Conservation (phyloP, 768 basidiomycete species). For the Xanthoconium stramineum region DNA sequence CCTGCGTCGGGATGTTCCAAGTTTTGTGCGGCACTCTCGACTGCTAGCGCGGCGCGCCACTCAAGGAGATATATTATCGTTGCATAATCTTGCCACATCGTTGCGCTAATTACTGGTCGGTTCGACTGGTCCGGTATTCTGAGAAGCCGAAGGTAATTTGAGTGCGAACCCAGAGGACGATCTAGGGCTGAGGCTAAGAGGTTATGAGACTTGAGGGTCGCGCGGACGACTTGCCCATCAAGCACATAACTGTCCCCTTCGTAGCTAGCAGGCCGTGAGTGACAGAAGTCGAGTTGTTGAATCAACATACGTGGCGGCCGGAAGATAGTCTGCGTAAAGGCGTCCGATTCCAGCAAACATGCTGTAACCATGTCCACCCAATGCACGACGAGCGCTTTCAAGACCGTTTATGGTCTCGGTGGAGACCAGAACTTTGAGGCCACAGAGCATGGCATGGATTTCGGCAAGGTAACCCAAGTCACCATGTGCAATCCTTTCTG, state of each 20-base stretch:
- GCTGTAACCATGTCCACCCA: constrained; percentile 80
- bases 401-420: constrained; percentile 52
- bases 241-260: constrained; percentile 82
- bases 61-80: constrained; percentile 52
- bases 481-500: constrained; percentile 47
- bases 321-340: constrained; percentile 63
- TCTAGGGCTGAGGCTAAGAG: constrained; percentile 36
- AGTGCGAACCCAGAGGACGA: constrained; percentile 14
- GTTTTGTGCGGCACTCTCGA: constrained; percentile 39
- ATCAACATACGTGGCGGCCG: constrained; percentile 54
- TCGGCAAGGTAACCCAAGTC: constrained; percentile 66
- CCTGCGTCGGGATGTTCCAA: constrained; percentile 47
- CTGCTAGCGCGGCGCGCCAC: constrained; percentile 61
- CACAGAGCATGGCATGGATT: constrained; percentile 68
- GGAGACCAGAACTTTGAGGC: constrained; percentile 61
- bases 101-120: constrained; percentile 18
- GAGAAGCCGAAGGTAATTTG: constrained; percentile 55
- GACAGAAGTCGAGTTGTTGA: not conserved
- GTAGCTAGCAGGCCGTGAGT: constrained; percentile 39
- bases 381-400: constrained; percentile 62
- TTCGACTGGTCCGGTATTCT: constrained; percentile 9
- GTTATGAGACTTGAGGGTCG: constrained; percentile 59
- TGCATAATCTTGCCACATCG: constrained; percentile 38
- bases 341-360: constrained; percentile 63
- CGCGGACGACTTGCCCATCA: constrained; percentile 69